Base-by-base conservation (phyloP, 1,284 basidiomycete genomes). In the Cryptococcus floricola region DNA sequence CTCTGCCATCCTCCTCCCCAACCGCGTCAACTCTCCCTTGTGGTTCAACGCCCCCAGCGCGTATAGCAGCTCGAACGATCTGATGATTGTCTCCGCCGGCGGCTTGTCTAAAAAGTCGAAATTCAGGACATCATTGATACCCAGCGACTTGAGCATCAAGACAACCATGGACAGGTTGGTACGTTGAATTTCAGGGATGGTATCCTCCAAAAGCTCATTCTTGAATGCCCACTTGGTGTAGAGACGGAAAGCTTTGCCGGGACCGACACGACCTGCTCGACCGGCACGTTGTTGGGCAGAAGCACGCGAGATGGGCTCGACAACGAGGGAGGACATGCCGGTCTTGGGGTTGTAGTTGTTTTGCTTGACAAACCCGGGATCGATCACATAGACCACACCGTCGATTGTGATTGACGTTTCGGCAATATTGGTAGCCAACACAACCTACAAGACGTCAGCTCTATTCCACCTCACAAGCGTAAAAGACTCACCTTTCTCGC, bases 321-420 rank as follows among this genome's bases (percentile, higher is more conserved):
- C 91, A 7, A 92, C 85, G 10, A 98, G 81, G 0, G 91, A 94
- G 27, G 90, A 91, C 93, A 98, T 97, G 18, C 94, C 93, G 42
- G 93, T 94, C 65, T 92, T 84, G 2, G 94, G 94, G 75, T 97
- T 97, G 74, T 93, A 97, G 47, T 91, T 88, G 75, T 97, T 97
- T 72, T 97, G 94, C 79, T 97, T 98, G 64, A 96, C 93, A 68
- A 96, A 96, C 2, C 94, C 94, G 3, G 94, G 93, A 73, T 98
- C 94, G 64, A 98, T 97, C 46, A 97, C 94, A 74, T 95, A 98
- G 4, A 97, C 93, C 5, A 98, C 92, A 28, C 94, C 94, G 58
- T 97, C 93, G 64, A 98, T 97, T 1, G 94, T 97, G 69, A 98
- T 96, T 7, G 91, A 94, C 1, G 94, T 98, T 77, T 98, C 94